Evolutionary conservation across 305 asterid species (phyloP).

Genomic region (Striga hermonthica): DNA sequence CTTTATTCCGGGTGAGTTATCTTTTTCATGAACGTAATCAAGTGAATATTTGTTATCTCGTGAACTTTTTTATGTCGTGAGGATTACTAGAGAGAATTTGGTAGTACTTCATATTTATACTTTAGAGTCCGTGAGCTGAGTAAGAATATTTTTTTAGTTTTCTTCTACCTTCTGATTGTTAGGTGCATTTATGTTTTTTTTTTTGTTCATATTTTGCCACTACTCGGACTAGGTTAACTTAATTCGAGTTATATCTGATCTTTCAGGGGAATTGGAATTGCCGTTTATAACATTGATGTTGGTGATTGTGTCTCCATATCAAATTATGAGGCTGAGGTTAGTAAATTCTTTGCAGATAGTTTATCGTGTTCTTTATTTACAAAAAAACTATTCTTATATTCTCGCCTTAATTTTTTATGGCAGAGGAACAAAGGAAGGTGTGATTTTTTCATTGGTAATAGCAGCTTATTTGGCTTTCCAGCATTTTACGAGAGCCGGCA

Average conservation of each 20-base stretch:
- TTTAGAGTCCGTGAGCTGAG: conserved; percentile 9
- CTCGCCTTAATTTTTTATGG: conserved; percentile 30
- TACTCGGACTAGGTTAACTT: conserved; percentile 12
- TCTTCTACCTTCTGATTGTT: neutral
- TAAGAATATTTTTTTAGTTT: too few relatives aligned
- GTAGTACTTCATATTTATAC: neutral
- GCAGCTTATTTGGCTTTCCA: conserved; percentile 86
- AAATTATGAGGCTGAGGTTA: conserved; percentile 72
- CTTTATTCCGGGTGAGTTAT: conserved; percentile 63
- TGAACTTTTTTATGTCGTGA: neutral
- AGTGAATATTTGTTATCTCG: neutral
- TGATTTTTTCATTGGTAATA: conserved; percentile 56
- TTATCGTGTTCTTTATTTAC: conserved; percentile 3
- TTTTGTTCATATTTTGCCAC: neutral
- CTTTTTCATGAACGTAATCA: conserved; percentile 18
- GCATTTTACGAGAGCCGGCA: conserved; percentile 72
- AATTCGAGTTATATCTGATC: conserved; percentile 11
- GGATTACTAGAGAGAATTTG: neutral
- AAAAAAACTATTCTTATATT: conserved; percentile 25
- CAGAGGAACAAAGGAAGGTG: conserved; percentile 91
- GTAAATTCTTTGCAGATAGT: conserved; percentile 27
- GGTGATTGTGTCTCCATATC: conserved; percentile 74
- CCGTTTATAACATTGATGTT: conserved; percentile 63
- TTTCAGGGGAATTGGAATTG: conserved; percentile 79
- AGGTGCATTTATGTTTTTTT: conserved; percentile 5